Base-by-base conservation (phyloP, 768 basidiomycete genomes). In the Boletus vinaceobasis region DNA sequence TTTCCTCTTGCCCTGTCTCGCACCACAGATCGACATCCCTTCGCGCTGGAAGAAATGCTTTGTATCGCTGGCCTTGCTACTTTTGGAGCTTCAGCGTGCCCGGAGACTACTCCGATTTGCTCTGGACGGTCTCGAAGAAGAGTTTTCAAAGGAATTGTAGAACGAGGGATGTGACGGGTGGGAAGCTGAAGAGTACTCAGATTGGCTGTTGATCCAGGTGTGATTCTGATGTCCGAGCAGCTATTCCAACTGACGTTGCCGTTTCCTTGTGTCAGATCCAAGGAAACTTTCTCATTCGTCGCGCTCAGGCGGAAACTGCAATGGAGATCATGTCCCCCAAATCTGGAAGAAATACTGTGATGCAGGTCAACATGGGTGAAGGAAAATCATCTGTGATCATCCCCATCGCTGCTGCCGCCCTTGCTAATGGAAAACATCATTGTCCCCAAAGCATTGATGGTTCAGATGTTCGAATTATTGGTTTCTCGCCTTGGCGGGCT, bases 331-430 rank as follows among this genome's bases (percentile, higher is more conserved):
- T 79, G 13, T 47, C 60, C 0, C 79, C 80, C 0, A 50, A 48
- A 4, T 69, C 62, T 0, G 44, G 49, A 3, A 10, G 53, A 29
- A 82, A 76, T 48, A 72, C 74, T 0, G 60, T 71, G 4, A 61
- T 77, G 11, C 81, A 82, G 51, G 71, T 82, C 15, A 79, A 79
- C 48, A 82, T 82, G 81, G 81, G 80, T 11, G 80, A 82, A 56
- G 81, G 80, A 3, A 82, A 82, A 58, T 71, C 73, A 6, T 73
- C 69, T 0, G 73, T 73, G 17, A 73, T 82, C 35, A 70, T 81
- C 5, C 80, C 80, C 1, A 65, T 81, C 21, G 63, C 71, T 11
- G 64, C 74, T 1, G 62, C 73, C 1, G 59, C 69, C 5, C 67
- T 82, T 9, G 76, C 80, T 0, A 67, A 81, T 56, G 74, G 75